phyloP scores from a whole-genome alignment of 192 early-diverging fungal species.

The Gonapodya sp. region DNA sequence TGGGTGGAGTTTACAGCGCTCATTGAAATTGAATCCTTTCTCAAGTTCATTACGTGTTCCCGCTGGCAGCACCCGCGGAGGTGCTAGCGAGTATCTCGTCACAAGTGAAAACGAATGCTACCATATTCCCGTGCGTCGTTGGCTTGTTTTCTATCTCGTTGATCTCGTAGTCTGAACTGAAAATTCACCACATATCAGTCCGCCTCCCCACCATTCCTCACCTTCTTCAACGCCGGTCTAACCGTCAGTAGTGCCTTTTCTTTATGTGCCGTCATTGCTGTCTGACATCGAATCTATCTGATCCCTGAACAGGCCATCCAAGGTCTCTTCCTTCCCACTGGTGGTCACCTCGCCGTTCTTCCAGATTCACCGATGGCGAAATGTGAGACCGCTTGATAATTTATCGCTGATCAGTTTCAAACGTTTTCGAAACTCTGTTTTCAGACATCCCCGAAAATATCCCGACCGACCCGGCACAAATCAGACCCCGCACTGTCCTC shows the following conservation, averaged over 20 bases:
- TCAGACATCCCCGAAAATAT: background rate
- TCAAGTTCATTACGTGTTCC: background rate
- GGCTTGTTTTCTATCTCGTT: background rate
- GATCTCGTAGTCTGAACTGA: background rate
- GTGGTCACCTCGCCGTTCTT: background rate
- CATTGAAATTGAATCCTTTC: too few species aligned
- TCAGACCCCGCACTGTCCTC: constrained; percentile 33
- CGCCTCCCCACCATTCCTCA: constrained; percentile 2
- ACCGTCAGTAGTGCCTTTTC: background rate
- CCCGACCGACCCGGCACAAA: background rate
- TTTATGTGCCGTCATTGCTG: background rate
- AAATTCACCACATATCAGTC: background rate
- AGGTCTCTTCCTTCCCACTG: constrained; percentile 2
- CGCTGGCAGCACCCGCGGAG: background rate
- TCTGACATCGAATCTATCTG: background rate
- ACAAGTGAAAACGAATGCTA: background rate
- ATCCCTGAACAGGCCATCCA: background rate
- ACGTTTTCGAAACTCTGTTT: background rate
- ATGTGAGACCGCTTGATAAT: background rate
- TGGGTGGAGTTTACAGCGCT: background rate
- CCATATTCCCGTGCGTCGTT: constrained; percentile 1
- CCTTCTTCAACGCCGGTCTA: constrained; percentile 11
- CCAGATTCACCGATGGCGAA: background rate
- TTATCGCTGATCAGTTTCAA: background rate
- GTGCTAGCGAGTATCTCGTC: background rate